These are phyloP conservation scores for Gonapodya sp. DNA, from an alignment of 192 early-diverging fungal genomes.

Conservation along the genomic window DNA sequence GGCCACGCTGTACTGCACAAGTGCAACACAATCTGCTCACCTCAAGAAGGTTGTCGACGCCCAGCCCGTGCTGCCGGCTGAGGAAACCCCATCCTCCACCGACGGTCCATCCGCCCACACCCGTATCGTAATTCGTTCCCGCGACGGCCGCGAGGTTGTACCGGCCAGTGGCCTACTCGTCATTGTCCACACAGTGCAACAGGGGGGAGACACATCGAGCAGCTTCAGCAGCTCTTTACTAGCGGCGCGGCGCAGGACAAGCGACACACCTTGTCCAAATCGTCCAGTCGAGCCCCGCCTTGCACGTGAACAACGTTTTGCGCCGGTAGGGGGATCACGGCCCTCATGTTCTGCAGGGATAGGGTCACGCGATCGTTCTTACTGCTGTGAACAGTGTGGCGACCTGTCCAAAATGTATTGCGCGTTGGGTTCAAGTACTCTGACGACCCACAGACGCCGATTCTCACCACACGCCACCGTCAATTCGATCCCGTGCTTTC, in stretches of 20 bases:
- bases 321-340: neutral
- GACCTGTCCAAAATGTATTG: neutral
- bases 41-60: constrained; percentile 7
- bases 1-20: neutral
- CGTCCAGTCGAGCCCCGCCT: constrained; percentile 2
- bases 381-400: constrained; percentile 1
- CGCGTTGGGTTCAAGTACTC: neutral
- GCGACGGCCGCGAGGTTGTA: constrained; percentile 5
- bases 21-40: neutral
- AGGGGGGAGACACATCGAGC: neutral
- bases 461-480: neutral
- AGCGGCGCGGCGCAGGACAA: neutral
- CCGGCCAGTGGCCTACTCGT: neutral
- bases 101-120: constrained; percentile 3
- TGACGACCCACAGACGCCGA: neutral
- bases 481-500: neutral
- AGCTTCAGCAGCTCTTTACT: neutral
- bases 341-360: neutral
- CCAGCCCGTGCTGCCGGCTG: constrained; percentile 6
- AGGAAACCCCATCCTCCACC: constrained; percentile 10
- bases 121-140: constrained; percentile 1
- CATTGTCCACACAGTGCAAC: neutral
- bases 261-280: neutral
- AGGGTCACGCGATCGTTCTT: constrained; percentile 2
- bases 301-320: constrained; percentile 5